Evolutionary conservation across 176 grass and related monocot genomes (phyloP).

Genomic region (Eleusine indica): DNA sequence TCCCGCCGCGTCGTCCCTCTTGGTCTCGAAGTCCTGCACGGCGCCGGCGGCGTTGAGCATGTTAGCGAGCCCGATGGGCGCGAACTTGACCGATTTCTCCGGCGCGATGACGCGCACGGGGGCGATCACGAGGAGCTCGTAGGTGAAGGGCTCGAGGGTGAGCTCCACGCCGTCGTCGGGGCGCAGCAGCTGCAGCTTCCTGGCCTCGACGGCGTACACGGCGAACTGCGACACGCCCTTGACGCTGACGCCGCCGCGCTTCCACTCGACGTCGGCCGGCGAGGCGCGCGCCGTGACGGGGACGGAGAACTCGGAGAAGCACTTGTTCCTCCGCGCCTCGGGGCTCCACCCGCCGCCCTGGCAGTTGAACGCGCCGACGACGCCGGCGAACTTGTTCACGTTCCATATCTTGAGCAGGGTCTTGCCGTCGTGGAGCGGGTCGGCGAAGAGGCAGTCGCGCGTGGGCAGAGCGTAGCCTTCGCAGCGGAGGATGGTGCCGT

Average conservation of each 20-base stretch:
- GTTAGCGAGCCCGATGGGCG: slow-evolving; percentile 81
- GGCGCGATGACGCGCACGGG: slow-evolving; percentile 50
- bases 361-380: slow-evolving; percentile 87
- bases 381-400: slow-evolving; percentile 66
- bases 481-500: slow-evolving; percentile 81
- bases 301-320: slow-evolving; percentile 53
- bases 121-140: slow-evolving; percentile 85
- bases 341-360: slow-evolving; percentile 96
- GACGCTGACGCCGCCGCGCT: slow-evolving; percentile 35
- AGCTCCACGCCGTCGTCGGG: slow-evolving; percentile 56
- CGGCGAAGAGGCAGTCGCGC: slow-evolving; percentile 71
- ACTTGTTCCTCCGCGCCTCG: slow-evolving; percentile 71
- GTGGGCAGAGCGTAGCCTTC: slow-evolving; percentile 76
- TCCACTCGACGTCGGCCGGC: slow-evolving; percentile 82
- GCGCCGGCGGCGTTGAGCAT: slow-evolving; percentile 88
- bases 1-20: neutral
- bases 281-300: slow-evolving; percentile 49
- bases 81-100: slow-evolving; percentile 39
- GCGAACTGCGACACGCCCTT: slow-evolving; percentile 56
- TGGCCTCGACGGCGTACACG: slow-evolving; percentile 52
- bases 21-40: slow-evolving; percentile 54
- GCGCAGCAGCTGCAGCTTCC: slow-evolving; percentile 55
- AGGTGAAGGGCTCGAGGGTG: slow-evolving; percentile 68
- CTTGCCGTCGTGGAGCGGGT: slow-evolving; percentile 70
- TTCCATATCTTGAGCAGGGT: slow-evolving; percentile 99